Conservation (phyloP, 2,329 filamentous ascomycete genomes). For the Ophiostoma fasciatum region DNA sequence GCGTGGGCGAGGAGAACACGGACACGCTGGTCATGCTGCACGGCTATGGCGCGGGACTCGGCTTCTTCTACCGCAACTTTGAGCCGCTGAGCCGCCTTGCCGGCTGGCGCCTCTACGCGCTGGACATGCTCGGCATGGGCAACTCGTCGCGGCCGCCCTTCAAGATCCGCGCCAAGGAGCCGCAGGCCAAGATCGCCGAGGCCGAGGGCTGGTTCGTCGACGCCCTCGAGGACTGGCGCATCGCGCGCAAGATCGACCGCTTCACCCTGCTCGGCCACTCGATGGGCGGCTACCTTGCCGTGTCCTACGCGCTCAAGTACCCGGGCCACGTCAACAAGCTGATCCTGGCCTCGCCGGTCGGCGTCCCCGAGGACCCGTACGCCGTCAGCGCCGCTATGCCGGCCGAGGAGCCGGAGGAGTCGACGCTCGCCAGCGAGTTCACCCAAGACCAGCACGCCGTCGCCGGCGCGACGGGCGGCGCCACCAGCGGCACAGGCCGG, state of each 20-base stretch:
- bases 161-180: constrained; percentile 68
- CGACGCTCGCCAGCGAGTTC: constrained; percentile 63
- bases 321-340: constrained; percentile 90
- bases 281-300: constrained; percentile 84
- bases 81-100: constrained; percentile 64
- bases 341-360: constrained; percentile 86
- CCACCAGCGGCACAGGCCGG: too few species aligned
- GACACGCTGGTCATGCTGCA: constrained; percentile 92
- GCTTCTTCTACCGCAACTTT: constrained; percentile 98
- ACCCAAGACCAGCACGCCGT: constrained; percentile 53
- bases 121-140: constrained; percentile 95
- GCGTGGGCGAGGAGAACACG: constrained; percentile 61
- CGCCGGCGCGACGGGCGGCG: constrained; percentile 9
- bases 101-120: constrained; percentile 80
- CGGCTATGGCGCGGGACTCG: constrained; percentile 88
- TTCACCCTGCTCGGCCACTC: constrained; percentile 92
- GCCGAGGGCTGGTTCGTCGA: constrained; percentile 95
- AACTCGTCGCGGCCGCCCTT: constrained; percentile 75
- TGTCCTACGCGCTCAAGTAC: constrained; percentile 93
- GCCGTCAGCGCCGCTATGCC: constrained; percentile 71
- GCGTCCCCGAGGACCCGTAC: constrained; percentile 87
- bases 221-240: constrained; percentile 88
- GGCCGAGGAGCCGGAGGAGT: constrained; percentile 56
- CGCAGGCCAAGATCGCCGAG: constrained; percentile 69
- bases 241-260: constrained; percentile 73